Base-by-base conservation (phyloP, 805 yeast species). In the Ogataea sp. region DNA sequence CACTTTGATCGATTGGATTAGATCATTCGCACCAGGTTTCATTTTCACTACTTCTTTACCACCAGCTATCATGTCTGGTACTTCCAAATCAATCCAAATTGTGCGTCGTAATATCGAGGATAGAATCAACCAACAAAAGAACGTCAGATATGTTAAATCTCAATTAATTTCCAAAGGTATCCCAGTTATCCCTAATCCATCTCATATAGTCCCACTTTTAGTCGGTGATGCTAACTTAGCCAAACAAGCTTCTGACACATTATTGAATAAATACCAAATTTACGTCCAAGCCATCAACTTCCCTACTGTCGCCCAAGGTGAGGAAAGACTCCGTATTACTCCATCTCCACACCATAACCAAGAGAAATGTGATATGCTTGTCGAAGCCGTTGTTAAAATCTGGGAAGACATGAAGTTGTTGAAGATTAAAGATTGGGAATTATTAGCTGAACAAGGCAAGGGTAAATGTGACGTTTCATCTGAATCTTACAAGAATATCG, bases 241-340 rank as follows among this genome's bases (percentile, higher is more conserved):
- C 40, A 90, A 90, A 61, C 68, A 68, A 43, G 97, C 97, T 9
- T 84, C 95, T 18, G 98, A 93, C 61, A 60, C 83, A 61, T 75
- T 93, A 56, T 78, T 93, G 70, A 74, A 82, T 47, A 78, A 83
- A 52, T 83, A 88, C 65, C 73, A 75, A 48, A 89, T 93, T 59
- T 93, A 93, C 56, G 98, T 94, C 34, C 99, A 93, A 68, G 96
- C 97, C 35, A 93, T 93, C 61, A 93, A 93, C 68, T 93, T 83
- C 78, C 99, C 99, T 44, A 93, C 98, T 20, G 98, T 93, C 44
- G 82, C 96, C 16, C 79, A 83, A 50, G 98, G 98, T 44, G 82
- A 88, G 48, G 99, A 93, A 68, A 80, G 98, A 60, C 76, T 93
- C 54, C 80, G 99, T 66, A 79, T 93, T 57, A 93, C 99, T n/a